Evolutionary conservation across 75 land plant genomes (phyloP).

Genomic region (Chamaecyparis obtusa): DNA sequence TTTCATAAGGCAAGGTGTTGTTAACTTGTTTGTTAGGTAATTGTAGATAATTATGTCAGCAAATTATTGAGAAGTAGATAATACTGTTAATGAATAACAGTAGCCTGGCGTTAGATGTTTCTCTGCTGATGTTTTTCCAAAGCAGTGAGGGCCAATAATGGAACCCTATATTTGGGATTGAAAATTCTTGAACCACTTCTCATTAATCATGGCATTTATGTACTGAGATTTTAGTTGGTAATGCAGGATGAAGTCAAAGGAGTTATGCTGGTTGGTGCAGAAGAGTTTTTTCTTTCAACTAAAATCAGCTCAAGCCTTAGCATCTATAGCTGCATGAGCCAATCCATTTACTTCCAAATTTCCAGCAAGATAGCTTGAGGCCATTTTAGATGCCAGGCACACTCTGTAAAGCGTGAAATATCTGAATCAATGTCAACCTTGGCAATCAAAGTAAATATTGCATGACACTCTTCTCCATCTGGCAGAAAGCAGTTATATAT

Average conservation of each 20-base stretch:
- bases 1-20: slow-evolving; percentile 1
- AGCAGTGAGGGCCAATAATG: background rate
- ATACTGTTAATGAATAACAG: background rate
- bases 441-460: background rate
- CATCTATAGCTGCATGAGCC: background rate
- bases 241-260: slow-evolving; percentile 35
- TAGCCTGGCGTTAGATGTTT: background rate
- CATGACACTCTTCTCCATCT: background rate
- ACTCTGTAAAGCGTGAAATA: background rate
- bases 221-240: background rate
- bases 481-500: slow-evolving; percentile 24
- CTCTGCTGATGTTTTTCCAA: background rate
- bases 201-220: slow-evolving; percentile 6
- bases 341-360: background rate
- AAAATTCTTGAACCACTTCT: background rate
- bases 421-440: background rate
- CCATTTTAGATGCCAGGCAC: background rate
- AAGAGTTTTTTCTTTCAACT: background rate
- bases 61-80: background rate
- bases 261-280: slow-evolving; percentile 26
- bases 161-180: background rate
- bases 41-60: background rate
- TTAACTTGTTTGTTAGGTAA: background rate
- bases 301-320: slow-evolving; percentile 1
- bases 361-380: background rate